Conservation (phyloP, 2,329 filamentous ascomycete species). For the Davidsoniella virescens region DNA sequence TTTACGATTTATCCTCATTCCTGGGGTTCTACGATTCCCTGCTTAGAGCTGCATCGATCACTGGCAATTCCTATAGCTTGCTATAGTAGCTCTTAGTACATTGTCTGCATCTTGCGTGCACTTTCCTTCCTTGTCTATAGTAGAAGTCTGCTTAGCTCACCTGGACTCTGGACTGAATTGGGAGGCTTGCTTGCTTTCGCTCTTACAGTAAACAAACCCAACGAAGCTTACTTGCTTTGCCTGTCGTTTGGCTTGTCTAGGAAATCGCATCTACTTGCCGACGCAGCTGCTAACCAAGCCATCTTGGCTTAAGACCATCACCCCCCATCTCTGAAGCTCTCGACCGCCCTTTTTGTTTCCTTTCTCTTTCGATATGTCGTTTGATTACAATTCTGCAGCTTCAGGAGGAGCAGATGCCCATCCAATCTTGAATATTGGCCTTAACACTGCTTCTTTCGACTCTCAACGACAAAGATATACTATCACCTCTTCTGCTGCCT, state of each 20-base stretch:
- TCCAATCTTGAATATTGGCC: constrained; percentile 7
- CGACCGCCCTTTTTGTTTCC: constrained; percentile 10
- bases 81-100: neutral
- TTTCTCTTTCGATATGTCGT: constrained; percentile 12
- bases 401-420: constrained; percentile 8
- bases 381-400: constrained; percentile 11
- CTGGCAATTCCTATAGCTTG: neutral
- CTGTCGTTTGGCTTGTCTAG: neutral
- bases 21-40: too few species aligned
- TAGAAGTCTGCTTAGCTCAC: neutral
- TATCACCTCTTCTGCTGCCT: constrained; percentile 4
- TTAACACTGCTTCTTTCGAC: constrained; percentile 11
- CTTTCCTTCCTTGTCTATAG: neutral
- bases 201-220: too few species aligned
- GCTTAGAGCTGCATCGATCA: constrained; percentile 2
- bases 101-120: neutral
- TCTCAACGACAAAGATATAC: constrained; percentile 19
- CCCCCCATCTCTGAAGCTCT: constrained; percentile 6
- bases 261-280: constrained; percentile 3
- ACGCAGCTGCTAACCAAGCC: constrained; percentile 1
- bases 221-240: too few species aligned
- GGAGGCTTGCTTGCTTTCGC: neutral
- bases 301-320: constrained; percentile 9
- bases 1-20: constrained; percentile 1
- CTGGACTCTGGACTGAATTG: constrained; percentile 5